Evolutionary conservation across 257 asterid genomes (phyloP).

Genomic region (Lycium barbarum): DNA sequence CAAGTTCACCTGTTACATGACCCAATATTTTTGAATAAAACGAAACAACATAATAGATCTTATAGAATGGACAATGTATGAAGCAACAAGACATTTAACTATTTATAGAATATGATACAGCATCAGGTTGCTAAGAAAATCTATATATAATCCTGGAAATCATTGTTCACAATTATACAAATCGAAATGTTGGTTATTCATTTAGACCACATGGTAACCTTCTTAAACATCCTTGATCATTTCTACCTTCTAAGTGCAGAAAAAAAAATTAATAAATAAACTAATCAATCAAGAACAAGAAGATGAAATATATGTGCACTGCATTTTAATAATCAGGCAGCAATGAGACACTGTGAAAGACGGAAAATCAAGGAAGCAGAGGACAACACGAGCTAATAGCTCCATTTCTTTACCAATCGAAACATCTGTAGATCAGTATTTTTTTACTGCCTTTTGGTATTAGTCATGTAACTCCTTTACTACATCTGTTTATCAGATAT

Average conservation of each 20-base stretch:
- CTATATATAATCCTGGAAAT: not conserved
- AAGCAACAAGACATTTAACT: conserved; percentile 8
- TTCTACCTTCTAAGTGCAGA: conserved; percentile 11
- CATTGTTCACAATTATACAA: not conserved
- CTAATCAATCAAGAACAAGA: not conserved
- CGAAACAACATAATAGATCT: not conserved
- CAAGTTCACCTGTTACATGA: conserved; percentile 31
- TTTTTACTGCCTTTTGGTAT: not conserved
- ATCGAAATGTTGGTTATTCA: not conserved
- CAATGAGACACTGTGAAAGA: not conserved
- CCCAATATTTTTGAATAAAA: not conserved
- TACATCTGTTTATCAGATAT: not conserved
- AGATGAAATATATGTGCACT: not conserved
- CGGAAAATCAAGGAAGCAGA: not conserved
- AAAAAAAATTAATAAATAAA: not conserved
- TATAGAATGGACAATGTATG: not conserved
- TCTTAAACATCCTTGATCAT: conserved; percentile 11
- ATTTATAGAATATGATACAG: not conserved
- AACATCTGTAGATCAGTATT: conserved; percentile 9
- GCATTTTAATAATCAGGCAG: not conserved
- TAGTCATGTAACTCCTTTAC: not conserved
- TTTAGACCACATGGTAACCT: conserved; percentile 12
- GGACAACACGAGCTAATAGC: not conserved
- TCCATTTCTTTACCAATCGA: conserved; percentile 17
- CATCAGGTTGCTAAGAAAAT: conserved; percentile 12